Conservation (phyloP, 2,329 filamentous ascomycete species). For the Macroventuria anomochaeta region DNA sequence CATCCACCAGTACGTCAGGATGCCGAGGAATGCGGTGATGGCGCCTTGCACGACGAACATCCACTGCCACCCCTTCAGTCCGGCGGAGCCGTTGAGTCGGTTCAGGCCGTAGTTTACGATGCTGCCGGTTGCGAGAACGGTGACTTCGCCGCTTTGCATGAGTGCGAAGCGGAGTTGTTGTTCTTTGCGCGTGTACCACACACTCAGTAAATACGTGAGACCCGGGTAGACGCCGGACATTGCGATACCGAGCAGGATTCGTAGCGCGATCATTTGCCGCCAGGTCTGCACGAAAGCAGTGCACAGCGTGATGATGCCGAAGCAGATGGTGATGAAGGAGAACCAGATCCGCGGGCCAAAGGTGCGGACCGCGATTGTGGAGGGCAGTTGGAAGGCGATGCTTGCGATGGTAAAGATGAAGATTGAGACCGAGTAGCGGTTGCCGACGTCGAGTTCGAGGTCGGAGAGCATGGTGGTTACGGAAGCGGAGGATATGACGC, state of each 20-base stretch:
- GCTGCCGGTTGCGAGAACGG: constrained; percentile 68
- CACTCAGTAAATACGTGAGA: constrained; percentile 62
- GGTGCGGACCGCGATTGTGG: constrained; percentile 69
- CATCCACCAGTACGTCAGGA: constrained; percentile 73
- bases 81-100: constrained; percentile 62
- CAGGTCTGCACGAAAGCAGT: constrained; percentile 72
- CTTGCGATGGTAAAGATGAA: constrained; percentile 75
- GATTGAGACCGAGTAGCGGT: constrained; percentile 72
- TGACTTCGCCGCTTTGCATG: constrained; percentile 69
- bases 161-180: constrained; percentile 71
- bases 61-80: constrained; percentile 69
- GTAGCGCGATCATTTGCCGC: constrained; percentile 72
- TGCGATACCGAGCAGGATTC: constrained; percentile 69
- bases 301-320: constrained; percentile 70
- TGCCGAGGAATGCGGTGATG: constrained; percentile 64
- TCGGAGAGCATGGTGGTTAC: constrained; percentile 73
- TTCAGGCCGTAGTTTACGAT: constrained; percentile 76
- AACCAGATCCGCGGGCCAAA: constrained; percentile 71
- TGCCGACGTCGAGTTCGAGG: constrained; percentile 65
- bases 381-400: constrained; percentile 72
- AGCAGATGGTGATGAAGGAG: constrained; percentile 63
- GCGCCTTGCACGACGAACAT: constrained; percentile 73
- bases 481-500: constrained; percentile 72
- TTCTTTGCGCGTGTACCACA: constrained; percentile 70
- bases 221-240: constrained; percentile 58